These are phyloP conservation scores for Malassezia psittaci DNA, from an alignment of 1,284 basidiomycete species.

Conservation along the genomic window DNA sequence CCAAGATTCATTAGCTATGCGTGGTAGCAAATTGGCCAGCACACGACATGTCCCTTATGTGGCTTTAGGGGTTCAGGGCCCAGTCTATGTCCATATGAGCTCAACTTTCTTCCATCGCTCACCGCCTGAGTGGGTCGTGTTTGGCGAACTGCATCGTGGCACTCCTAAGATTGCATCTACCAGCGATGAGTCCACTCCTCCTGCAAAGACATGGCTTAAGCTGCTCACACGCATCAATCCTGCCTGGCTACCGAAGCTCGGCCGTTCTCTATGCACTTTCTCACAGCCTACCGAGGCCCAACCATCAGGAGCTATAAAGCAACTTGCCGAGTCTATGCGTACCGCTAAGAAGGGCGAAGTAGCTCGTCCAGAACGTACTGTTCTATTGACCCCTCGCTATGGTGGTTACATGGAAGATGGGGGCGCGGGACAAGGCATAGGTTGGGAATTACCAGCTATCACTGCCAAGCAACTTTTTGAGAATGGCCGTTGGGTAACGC, in stretches of 20 bases:
- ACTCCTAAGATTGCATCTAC: constrained; percentile 41
- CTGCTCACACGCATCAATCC: constrained; percentile 59
- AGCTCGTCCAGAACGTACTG: constrained; percentile 16
- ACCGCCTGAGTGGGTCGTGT: constrained; percentile 72
- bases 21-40: constrained; percentile 62
- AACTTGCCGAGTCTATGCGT: constrained; percentile 12
- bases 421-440: constrained; percentile 28
- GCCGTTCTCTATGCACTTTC: constrained; percentile 71
- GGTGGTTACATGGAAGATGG: constrained; percentile 30
- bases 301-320: constrained; percentile 3
- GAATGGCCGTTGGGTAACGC: constrained; percentile 34
- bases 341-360: constrained; percentile 16
- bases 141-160: constrained; percentile 55
- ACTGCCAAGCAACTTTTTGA: constrained; percentile 34
- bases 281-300: constrained; percentile 58
- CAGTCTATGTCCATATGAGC: constrained; percentile 85
- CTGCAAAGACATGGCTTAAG: constrained; percentile 31
- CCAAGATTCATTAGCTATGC: constrained; percentile 30
- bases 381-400: constrained; percentile 37
- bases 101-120: constrained; percentile 62
- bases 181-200: constrained; percentile 4
- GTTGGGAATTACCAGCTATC: constrained; percentile 40
- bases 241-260: constrained; percentile 74
- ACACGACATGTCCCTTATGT: constrained; percentile 73
- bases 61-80: constrained; percentile 63